Evolutionary conservation across 441 rosid genomes (phyloP), one percentile per base, ranked within the genome.

Genomic region (Adansonia gregorii): DNA sequence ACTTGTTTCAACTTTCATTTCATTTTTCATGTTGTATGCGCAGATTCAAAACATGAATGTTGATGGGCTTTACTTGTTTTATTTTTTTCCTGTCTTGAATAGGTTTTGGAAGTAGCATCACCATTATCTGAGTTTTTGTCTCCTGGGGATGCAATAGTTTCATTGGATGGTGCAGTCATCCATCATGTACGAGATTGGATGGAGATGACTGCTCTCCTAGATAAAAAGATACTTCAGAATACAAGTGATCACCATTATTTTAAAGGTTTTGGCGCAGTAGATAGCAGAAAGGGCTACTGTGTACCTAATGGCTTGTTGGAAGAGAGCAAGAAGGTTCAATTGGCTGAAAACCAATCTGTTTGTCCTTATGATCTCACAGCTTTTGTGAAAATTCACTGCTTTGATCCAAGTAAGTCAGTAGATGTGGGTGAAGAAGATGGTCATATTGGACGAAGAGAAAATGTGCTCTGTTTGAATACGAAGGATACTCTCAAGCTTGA

Each of bases 31-130:
- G 17, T 58, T 76, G 39, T 72, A 52, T 35, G 45, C 68, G 45
- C 27, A 15, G 19, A 52, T 20, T 46, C 19, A 1, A 12, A 4
- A 19, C 67, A 5, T 72, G 24, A 31, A 70, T 39, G 46, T 3
- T 27, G 66, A 71, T 72, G 60, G 59, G 19, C 48, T 61, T 67
- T 24, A 19, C 43, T 5, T 22, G 60, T 60, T 55, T 55, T 27
- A 31, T 3, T 27, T 8, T 58, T 24, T 24, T 45, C 46, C 43
- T 43, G 17, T 71, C 31, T 77, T 76, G 54, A 65, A 80, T 76
- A 95, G 99, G 91, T 93, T 79, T 76, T 94, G 80, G 90, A 88
- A 71, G 88, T 95, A 69, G 92, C 83, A 6, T 94, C 95, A 0
- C 90, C 95, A 43, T 84, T 95, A 85, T 87, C 84, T 46, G 90